Percentiles rank a stretch among this genome's conserved stretches.
phyloP scores from a whole-genome alignment of 139 green algal species.

The Closterium sp. region DNA sequence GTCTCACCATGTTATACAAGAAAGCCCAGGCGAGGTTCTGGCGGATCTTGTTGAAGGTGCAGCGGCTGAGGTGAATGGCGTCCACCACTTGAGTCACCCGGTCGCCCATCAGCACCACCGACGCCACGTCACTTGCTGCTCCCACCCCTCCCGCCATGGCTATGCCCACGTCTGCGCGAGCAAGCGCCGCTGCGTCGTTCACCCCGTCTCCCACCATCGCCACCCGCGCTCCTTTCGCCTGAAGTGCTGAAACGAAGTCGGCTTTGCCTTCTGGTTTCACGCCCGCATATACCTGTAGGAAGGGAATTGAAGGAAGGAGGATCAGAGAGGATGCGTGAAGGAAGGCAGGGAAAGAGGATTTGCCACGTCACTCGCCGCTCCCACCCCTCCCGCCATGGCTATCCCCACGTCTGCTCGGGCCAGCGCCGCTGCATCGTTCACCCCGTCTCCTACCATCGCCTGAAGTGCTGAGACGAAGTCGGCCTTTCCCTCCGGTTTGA shows the following conservation, averaged over 20 bases:
- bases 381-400: conserved; percentile 70
- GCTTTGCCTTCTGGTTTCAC: conserved; percentile 53
- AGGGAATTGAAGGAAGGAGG: too few species aligned
- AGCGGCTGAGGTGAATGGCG: conserved; percentile 60
- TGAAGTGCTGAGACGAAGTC: conserved; percentile 52
- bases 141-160: conserved; percentile 72
- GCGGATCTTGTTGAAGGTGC: conserved; percentile 83
- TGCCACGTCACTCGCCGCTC: conserved; percentile 76
- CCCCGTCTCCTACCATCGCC: conserved; percentile 91
- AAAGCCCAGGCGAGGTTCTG: conserved; percentile 95
- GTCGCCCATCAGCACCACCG: conserved; percentile 90
- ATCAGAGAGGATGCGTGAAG: not conserved
- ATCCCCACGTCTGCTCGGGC: conserved; percentile 80
- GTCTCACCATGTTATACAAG: conserved; percentile 68
- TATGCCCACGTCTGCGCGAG: conserved; percentile 78
- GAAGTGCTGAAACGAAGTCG: conserved; percentile 48
- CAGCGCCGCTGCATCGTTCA: conserved; percentile 95
- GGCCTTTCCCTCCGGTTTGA: conserved; percentile 53
- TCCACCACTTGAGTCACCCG: conserved; percentile 63
- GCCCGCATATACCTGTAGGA: conserved; percentile 35
- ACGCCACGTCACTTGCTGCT: conserved; percentile 76
- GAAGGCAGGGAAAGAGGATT: not conserved
- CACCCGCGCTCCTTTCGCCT: conserved; percentile 61
- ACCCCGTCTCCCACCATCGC: conserved; percentile 95
- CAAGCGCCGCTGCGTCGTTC: conserved; percentile 92